These are phyloP conservation scores for Tagetes erecta DNA, from an alignment of 129 eudicot species.

Conservation along the genomic window DNA sequence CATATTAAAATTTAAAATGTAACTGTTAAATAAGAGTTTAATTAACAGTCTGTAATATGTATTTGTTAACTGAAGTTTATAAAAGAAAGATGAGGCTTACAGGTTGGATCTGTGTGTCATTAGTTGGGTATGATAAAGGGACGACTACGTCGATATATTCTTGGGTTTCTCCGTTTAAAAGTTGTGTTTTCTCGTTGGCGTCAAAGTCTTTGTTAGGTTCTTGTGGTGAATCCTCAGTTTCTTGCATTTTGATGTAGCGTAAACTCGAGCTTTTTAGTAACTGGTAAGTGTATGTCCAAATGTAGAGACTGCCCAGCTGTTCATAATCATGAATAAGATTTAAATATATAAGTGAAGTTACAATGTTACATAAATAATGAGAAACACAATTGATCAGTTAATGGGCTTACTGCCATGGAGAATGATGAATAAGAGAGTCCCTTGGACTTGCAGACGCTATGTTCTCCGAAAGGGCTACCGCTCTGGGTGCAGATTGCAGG, in stretches of 20 bases:
- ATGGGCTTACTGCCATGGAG: slow-evolving; percentile 72
- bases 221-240: slow-evolving; percentile 33
- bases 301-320: slow-evolving; percentile 74
- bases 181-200: slow-evolving; percentile 52
- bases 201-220: slow-evolving; percentile 57
- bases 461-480: slow-evolving; percentile 93
- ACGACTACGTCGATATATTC: slow-evolving; percentile 36
- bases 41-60: too few species aligned
- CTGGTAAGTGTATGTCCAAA: slow-evolving; percentile 85
- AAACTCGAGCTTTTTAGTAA: slow-evolving; percentile 51
- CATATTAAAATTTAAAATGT: too few species aligned
- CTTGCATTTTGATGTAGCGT: slow-evolving; percentile 34
- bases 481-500: slow-evolving; percentile 83
- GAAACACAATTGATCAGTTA: not conserved
- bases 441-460: slow-evolving; percentile 46
- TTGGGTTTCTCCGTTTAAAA: slow-evolving; percentile 42
- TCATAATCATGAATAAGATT: slow-evolving; percentile 22
- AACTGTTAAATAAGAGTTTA: not conserved
- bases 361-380: not conserved
- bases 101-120: slow-evolving; percentile 32
- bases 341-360: not conserved
- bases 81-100: slow-evolving; percentile 26
- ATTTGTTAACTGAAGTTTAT: not conserved
- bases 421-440: slow-evolving; percentile 88
- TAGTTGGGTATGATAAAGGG: slow-evolving; percentile 33